Percentiles rank a stretch among this genome's conserved stretches.
Evolutionary conservation across 176 grass and related monocot species (phyloP).

Genomic region (Poa pratensis): DNA sequence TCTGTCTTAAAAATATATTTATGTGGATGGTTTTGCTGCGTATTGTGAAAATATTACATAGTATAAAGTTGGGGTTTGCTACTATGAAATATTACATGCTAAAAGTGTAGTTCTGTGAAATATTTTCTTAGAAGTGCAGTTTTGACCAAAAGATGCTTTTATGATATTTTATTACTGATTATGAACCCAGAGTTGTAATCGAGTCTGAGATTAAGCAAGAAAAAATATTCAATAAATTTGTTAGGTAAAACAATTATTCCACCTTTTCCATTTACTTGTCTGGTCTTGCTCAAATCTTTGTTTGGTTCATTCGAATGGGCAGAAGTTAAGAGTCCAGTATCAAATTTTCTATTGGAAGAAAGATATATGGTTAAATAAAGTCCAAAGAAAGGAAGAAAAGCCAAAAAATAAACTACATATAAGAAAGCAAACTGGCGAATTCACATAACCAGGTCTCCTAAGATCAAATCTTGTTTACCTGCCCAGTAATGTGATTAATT

Average conservation of each 20-base stretch:
- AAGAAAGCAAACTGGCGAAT: not conserved
- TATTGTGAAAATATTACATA: not conserved
- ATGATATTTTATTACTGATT: not conserved
- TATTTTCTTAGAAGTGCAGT: not conserved
- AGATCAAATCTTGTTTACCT: not conserved
- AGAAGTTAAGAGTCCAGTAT: not conserved
- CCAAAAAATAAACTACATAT: not conserved
- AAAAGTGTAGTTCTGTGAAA: not conserved
- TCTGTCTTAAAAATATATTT: not conserved
- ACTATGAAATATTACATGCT: not conserved
- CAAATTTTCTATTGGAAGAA: not conserved
- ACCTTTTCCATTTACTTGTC: not conserved
- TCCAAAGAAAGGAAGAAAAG: slow-evolving; percentile 7
- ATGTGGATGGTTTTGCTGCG: not conserved
- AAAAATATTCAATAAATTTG: not conserved
- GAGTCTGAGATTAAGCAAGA: not conserved
- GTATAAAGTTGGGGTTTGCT: not conserved
- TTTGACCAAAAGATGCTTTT: not conserved
- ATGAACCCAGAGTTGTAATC: not conserved
- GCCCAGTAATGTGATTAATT: not conserved
- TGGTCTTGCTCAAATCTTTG: not conserved
- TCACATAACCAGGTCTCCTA: not conserved
- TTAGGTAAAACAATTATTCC: not conserved
- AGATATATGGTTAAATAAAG: not conserved
- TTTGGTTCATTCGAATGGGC: not conserved